Evolutionary conservation across 2,329 filamentous ascomycete genomes (phyloP).

Genomic region (Trichophyton mentagrophytes): DNA sequence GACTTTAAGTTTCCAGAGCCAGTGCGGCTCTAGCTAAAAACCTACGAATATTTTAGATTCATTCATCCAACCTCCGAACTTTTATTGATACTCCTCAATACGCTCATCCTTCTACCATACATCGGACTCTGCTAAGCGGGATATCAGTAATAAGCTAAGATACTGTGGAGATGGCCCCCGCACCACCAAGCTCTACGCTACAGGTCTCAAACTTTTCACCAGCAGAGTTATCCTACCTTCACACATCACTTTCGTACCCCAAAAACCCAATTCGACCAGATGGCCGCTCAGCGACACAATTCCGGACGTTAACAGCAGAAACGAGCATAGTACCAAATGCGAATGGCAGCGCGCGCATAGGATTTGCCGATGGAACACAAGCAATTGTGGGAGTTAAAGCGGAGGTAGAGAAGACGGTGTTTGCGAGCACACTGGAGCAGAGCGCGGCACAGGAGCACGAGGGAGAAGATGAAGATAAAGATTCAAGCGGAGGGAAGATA

Average conservation of each 20-base stretch:
- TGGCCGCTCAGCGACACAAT: conserved; percentile 67
- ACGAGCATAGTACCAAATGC: conserved; percentile 77
- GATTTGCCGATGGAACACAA: conserved; percentile 89
- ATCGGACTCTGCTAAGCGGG: not conserved
- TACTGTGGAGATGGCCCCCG: conserved; percentile 33
- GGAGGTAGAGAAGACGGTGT: conserved; percentile 65
- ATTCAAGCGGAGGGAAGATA: conserved; percentile 18
- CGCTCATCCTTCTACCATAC: not conserved
- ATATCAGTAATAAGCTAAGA: not conserved
- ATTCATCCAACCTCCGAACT: not conserved
- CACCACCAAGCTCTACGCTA: conserved; percentile 36
- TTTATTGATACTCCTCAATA: not conserved
- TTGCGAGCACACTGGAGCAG: conserved; percentile 29
- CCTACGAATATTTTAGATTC: too few species aligned
- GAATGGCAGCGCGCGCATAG: conserved; percentile 85
- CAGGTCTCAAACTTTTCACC: conserved; percentile 62
- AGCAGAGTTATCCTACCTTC: conserved; percentile 90
- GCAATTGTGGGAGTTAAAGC: conserved; percentile 93
- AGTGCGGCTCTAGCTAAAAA: not conserved
- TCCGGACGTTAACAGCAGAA: conserved; percentile 82
- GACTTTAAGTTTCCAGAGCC: not conserved
- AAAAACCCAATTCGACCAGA: conserved; percentile 68
- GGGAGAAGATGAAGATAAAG: conserved; percentile 14
- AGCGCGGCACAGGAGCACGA: conserved; percentile 17
- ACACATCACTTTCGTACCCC: conserved; percentile 69